A percentile compares a stretch with the other conserved stretches of the same genome.
Conservation (phyloP, 441 rosid genomes). For the Aquilaria agallochum region DNA sequence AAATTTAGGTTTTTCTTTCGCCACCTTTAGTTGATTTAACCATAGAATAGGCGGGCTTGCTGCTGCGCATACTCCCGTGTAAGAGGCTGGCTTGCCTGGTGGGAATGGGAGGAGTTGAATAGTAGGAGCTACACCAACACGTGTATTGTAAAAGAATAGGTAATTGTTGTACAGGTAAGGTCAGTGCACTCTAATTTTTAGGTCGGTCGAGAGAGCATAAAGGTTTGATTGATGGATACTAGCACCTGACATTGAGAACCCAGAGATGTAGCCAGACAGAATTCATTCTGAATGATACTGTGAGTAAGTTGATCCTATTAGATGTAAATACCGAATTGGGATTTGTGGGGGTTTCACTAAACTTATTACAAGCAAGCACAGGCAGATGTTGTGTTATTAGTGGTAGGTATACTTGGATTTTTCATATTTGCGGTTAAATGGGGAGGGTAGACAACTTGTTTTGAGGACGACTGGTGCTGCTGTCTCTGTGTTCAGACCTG, state of each 20-base stretch:
- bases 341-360: no score
- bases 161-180: constrained; percentile 44
- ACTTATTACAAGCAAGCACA: no score
- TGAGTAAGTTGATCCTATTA: no score
- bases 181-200: constrained; percentile 30
- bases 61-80: constrained; percentile 8
- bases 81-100: constrained; percentile 4
- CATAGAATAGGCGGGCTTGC: constrained; percentile 20
- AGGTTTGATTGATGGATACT: constrained; percentile 17
- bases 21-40: constrained; percentile 18
- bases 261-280: constrained; percentile 13
- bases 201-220: constrained; percentile 16
- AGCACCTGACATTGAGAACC: constrained; percentile 15
- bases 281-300: constrained; percentile 5
- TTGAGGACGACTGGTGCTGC: no score
- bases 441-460: no score
- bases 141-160: constrained; percentile 24
- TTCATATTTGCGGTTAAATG: no score
- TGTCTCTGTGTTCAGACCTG: no score
- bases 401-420: no score
- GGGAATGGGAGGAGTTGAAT: constrained; percentile 16
- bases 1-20: constrained; percentile 1
- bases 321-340: no score
- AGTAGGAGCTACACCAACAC: constrained; percentile 23
- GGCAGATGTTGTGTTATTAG: no score